Evolutionary conservation across 495 filamentous ascomycete species (phyloP).

Genomic region (Cetradonia linearis): DNA sequence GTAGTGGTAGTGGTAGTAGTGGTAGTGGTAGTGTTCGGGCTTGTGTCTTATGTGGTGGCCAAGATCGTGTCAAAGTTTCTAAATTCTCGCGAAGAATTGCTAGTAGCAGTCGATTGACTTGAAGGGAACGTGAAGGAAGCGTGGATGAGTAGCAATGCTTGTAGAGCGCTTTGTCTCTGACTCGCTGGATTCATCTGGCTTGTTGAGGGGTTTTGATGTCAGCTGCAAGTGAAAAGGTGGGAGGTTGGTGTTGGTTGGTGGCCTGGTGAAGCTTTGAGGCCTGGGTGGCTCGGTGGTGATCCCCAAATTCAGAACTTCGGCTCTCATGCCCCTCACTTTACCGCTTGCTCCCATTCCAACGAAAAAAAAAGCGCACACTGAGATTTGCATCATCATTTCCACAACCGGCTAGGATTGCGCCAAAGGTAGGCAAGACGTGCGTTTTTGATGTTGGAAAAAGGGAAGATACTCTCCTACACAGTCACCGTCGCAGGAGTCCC

Average conservation of each 20-base stretch:
- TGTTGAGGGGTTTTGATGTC: neutral
- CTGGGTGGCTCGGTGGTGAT: neutral
- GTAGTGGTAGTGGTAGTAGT: too few species aligned
- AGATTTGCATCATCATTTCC: constrained; percentile 9
- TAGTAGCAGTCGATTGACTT: neutral
- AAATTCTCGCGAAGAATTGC: constrained; percentile 13
- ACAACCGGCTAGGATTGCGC: constrained; percentile 1
- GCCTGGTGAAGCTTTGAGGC: neutral
- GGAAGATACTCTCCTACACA: neutral
- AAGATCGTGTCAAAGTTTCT: constrained; percentile 11
- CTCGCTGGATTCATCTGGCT: too few species aligned
- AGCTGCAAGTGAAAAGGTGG: neutral
- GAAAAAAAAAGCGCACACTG: neutral
- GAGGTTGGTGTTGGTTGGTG: neutral
- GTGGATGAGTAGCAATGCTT: neutral
- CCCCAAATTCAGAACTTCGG: neutral
- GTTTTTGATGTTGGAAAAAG: constrained; percentile 4
- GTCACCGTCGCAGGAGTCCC: neutral
- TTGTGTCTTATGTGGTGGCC: constrained; percentile 11
- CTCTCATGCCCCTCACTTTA: constrained; percentile 8
- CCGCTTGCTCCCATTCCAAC: constrained; percentile 5
- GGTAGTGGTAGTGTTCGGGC: constrained; percentile 16
- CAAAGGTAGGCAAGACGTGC: constrained; percentile 1
- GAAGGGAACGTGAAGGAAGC: neutral
- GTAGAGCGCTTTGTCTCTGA: constrained; percentile 10